A percentile compares a stretch with the other conserved stretches of the same genome.
phyloP scores from a whole-genome alignment of 2,329 filamentous ascomycete species.

The Mycosphaerella sp. region DNA sequence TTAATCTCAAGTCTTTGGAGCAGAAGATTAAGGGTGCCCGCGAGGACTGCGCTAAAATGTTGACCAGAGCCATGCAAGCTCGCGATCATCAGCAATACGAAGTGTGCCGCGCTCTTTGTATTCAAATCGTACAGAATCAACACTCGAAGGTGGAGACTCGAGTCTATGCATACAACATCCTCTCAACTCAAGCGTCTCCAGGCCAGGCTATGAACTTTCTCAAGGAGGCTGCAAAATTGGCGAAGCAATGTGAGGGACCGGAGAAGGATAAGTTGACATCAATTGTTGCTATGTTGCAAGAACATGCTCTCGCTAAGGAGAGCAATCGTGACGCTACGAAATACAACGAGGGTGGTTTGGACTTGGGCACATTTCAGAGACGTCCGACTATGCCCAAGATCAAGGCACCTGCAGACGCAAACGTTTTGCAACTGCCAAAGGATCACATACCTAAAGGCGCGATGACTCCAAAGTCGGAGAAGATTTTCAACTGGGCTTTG shows the following conservation, averaged over 20 bases:
- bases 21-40: slow-evolving; percentile 14
- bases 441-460: slow-evolving; percentile 13
- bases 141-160: slow-evolving; percentile 19
- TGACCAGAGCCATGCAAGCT: slow-evolving; percentile 23
- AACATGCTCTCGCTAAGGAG: slow-evolving; percentile 10
- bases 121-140: slow-evolving; percentile 20
- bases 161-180: slow-evolving; percentile 26
- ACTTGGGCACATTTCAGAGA: neutral
- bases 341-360: neutral
- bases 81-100: slow-evolving; percentile 18
- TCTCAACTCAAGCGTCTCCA: slow-evolving; percentile 18
- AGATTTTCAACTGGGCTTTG: slow-evolving; percentile 22
- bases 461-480: slow-evolving; percentile 22
- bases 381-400: neutral
- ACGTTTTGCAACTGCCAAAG: slow-evolving; percentile 2
- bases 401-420: neutral
- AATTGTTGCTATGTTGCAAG: slow-evolving; percentile 19
- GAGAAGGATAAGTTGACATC: slow-evolving; percentile 18
- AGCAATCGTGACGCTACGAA: slow-evolving; percentile 2
- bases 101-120: slow-evolving; percentile 22
- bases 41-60: slow-evolving; percentile 15
- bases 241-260: slow-evolving; percentile 11
- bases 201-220: slow-evolving; percentile 20
- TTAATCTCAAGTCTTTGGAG: slow-evolving; percentile 11
- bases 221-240: slow-evolving; percentile 17